A percentile compares a stretch with the other conserved stretches of the same genome.
Evolutionary conservation across 805 yeast species (phyloP).

Genomic region (Vanderwaltozyma polyspora): DNA sequence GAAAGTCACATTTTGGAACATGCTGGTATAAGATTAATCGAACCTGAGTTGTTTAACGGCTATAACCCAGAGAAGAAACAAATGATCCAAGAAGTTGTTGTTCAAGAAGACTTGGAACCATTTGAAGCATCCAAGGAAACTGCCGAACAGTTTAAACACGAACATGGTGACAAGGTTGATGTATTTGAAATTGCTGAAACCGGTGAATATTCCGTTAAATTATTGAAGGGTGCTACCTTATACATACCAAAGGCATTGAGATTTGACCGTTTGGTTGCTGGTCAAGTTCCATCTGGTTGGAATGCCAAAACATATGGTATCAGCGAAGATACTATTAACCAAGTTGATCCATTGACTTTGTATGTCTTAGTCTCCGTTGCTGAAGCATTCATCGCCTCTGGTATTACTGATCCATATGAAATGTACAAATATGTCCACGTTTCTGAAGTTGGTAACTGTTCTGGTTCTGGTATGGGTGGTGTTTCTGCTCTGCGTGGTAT

Average conservation of each 20-base stretch:
- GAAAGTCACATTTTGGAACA: conserved; percentile 83
- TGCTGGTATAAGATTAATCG: conserved; percentile 92
- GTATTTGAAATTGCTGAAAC: conserved; percentile 77
- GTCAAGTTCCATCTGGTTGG: conserved; percentile 98
- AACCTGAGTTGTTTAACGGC: conserved; percentile 88
- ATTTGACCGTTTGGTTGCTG: conserved; percentile 57
- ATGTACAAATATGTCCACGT: conserved; percentile 97
- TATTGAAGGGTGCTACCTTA: conserved; percentile 87
- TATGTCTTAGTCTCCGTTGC: conserved; percentile 88
- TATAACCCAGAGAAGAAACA: conserved; percentile 92
- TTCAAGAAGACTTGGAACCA: conserved; percentile 93
- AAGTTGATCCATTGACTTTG: conserved; percentile 93
- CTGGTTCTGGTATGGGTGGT: conserved; percentile 99
- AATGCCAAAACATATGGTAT: conserved; percentile 90
- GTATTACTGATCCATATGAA: conserved; percentile 97
- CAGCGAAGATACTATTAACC: conserved; percentile 80
- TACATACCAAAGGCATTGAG: conserved; percentile 71
- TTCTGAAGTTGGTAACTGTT: conserved; percentile 97
- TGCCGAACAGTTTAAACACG: conserved; percentile 85
- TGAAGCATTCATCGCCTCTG: conserved; percentile 87
- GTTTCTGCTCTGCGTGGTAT: conserved; percentile 92
- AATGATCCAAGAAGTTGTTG: conserved; percentile 87
- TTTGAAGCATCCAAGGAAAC: conserved; percentile 92
- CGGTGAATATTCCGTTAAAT: conserved; percentile 84
- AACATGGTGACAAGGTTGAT: conserved; percentile 91